phyloP scores from a whole-genome alignment of 805 yeast species.

The Geotrichum ghanense region DNA sequence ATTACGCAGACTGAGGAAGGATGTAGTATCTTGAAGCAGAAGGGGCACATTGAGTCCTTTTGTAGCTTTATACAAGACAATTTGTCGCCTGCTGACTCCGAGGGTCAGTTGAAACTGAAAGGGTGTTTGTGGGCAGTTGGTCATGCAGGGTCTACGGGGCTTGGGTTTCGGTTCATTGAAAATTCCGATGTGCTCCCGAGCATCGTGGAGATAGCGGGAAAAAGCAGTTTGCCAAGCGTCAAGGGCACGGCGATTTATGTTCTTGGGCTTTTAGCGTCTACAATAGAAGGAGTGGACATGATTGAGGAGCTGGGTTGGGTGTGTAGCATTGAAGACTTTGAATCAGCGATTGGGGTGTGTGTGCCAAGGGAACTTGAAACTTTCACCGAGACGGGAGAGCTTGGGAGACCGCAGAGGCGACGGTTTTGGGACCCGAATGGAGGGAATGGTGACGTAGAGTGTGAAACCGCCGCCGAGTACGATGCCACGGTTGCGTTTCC shows the following conservation, averaged over 20 bases:
- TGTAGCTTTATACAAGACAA: slow-evolving; percentile 20
- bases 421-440: too few species aligned
- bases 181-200: slow-evolving; percentile 39
- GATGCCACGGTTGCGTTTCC: slow-evolving; percentile 13
- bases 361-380: slow-evolving; percentile 28
- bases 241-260: slow-evolving; percentile 70
- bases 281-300: slow-evolving; percentile 76
- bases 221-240: slow-evolving; percentile 43
- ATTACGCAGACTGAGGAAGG: slow-evolving; percentile 78
- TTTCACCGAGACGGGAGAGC: too few species aligned
- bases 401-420: too few species aligned
- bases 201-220: slow-evolving; percentile 39
- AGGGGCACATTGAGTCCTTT: slow-evolving; percentile 29
- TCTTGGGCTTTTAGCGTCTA: slow-evolving; percentile 60
- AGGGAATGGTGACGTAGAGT: neutral
- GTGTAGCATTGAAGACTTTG: slow-evolving; percentile 34
- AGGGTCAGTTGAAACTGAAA: slow-evolving; percentile 39
- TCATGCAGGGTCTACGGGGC: slow-evolving; percentile 58
- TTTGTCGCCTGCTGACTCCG: slow-evolving; percentile 22
- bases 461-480: neutral
- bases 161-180: slow-evolving; percentile 55
- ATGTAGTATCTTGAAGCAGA: slow-evolving; percentile 42
- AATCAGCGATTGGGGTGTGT: slow-evolving; percentile 31
- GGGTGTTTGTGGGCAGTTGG: slow-evolving; percentile 85
- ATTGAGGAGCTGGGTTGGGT: slow-evolving; percentile 75